Evolutionary conservation across 2,329 filamentous ascomycete genomes (phyloP), one percentile per base, ranked within the genome.

Genomic region (Chaetomium sp.): DNA sequence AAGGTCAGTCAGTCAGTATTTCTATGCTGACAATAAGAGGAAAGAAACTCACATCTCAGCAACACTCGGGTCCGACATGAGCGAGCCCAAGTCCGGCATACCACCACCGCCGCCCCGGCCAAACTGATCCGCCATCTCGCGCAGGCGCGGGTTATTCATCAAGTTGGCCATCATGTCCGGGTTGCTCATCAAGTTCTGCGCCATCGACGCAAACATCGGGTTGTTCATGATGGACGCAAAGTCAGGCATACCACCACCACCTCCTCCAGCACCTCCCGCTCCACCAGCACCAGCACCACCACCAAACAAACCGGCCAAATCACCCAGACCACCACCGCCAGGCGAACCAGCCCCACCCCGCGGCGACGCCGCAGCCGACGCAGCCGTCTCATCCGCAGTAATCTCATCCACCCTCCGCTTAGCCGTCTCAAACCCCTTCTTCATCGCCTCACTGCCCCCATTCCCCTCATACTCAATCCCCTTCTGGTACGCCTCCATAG

Each of bases 131-230:
- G 90, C 91, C 90, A 96, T 92, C 69, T 95, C 84, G 55, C 89
- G 81, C 59, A 97, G 75, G 59, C 86, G 82, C 3, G 94, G 94
- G 77, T 99, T 97, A 78, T 79, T 90, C 91, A 99, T 96, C 56
- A 99, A 74, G 71, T 91, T 94, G 69, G 79, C 81, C 84, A 97
- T 87, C 77, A 91, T 84, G 8, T 95, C 89, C 0, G 94, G 94
- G 75, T 99, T 96, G 74, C 85, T 89, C 94, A 97, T 97, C 54
- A 99, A 74, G 72, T 89, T 96, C 77, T 96, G 90, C 4, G 94
- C 94, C 91, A 97, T 96, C 75, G 82, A 88, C 50, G 91, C 84
- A 75, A 99, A 95, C 94, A 97, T 97, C 54, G 94, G 94, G 77
- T 97, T 99, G 78, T 79, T 91, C 91, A 97, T 95, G 71, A 99